Percentiles rank a stretch among this genome's conserved stretches.
Conservation (phyloP, 192 early-diverging fungal genomes). For the Umbelopsis sp. region DNA sequence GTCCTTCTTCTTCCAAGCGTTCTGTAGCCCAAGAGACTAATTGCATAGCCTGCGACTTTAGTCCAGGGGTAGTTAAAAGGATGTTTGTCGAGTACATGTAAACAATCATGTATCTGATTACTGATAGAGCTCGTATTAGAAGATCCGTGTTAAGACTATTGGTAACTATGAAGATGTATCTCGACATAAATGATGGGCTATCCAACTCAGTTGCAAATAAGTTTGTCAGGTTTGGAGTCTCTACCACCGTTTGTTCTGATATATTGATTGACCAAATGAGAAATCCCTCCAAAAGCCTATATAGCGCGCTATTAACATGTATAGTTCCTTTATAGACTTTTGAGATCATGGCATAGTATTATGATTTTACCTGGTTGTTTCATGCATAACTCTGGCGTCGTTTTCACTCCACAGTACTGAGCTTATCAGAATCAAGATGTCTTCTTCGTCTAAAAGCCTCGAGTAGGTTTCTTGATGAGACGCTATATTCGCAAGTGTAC, state of each 20-base stretch:
- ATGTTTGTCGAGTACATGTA: slow-evolving; percentile 29
- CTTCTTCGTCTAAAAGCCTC: slow-evolving; percentile 31
- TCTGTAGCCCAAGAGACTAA: slow-evolving; percentile 34
- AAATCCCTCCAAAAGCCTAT: slow-evolving; percentile 29
- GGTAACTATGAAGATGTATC: slow-evolving; percentile 25
- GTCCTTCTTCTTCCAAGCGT: slow-evolving; percentile 37
- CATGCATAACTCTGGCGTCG: slow-evolving; percentile 31
- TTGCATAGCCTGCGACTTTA: slow-evolving; percentile 19
- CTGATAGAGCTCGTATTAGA: slow-evolving; percentile 24
- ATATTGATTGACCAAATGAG: slow-evolving; percentile 26
- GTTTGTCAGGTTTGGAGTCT: slow-evolving; percentile 28
- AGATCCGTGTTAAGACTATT: slow-evolving; percentile 37
- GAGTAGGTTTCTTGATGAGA: slow-evolving; percentile 34
- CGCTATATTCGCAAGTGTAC: slow-evolving; percentile 41
- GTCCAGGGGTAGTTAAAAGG: not conserved
- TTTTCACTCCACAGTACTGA: slow-evolving; percentile 32
- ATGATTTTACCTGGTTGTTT: slow-evolving; percentile 29
- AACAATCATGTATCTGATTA: slow-evolving; percentile 32
- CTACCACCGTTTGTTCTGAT: slow-evolving; percentile 27
- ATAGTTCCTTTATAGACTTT: not conserved
- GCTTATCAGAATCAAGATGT: slow-evolving; percentile 29
- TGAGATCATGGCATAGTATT: not conserved
- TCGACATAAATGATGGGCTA: slow-evolving; percentile 9
- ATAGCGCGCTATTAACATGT: not conserved
- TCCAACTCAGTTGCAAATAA: slow-evolving; percentile 2